Percentiles rank a stretch among this genome's conserved stretches.
These are phyloP conservation scores for Terfezia claveryi DNA, from an alignment of 495 filamentous ascomycete genomes.

Conservation along the genomic window DNA sequence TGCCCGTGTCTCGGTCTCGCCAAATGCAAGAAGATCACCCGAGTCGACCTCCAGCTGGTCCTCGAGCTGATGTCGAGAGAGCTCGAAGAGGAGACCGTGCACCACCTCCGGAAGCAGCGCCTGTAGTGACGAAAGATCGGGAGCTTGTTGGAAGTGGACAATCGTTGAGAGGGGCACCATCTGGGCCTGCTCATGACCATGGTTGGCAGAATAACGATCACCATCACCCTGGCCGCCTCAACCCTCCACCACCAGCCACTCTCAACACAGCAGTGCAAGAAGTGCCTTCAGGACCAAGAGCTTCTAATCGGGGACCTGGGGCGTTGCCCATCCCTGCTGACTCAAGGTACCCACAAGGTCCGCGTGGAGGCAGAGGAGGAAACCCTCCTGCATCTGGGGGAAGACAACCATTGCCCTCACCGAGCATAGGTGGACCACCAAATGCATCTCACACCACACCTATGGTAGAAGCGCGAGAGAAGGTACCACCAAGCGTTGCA, in stretches of 20 bases:
- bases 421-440: neutral
- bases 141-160: conserved; percentile 6
- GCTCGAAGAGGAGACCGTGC: conserved; percentile 7
- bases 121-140: conserved; percentile 8
- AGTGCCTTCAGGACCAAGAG: conserved; percentile 51
- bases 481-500: neutral
- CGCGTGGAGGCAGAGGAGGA: conserved; percentile 4
- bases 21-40: conserved; percentile 1
- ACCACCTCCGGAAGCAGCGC: conserved; percentile 7
- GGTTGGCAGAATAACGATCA: conserved; percentile 22
- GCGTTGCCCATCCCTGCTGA: neutral
- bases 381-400: conserved; percentile 19
- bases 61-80: conserved; percentile 15
- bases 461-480: neutral
- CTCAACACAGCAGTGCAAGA: conserved; percentile 27
- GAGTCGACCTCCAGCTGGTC: conserved; percentile 14
- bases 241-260: conserved; percentile 28
- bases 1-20: neutral
- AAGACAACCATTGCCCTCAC: conserved; percentile 14
- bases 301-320: conserved; percentile 19
- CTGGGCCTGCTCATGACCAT: conserved; percentile 34
- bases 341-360: neutral
- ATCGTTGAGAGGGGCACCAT: conserved; percentile 21
- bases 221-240: conserved; percentile 41
- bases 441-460: neutral